A percentile compares a stretch with the other conserved stretches of the same genome.
These are phyloP conservation scores for Podaxis rugospora DNA, from an alignment of 768 basidiomycete species.

Conservation along the genomic window DNA sequence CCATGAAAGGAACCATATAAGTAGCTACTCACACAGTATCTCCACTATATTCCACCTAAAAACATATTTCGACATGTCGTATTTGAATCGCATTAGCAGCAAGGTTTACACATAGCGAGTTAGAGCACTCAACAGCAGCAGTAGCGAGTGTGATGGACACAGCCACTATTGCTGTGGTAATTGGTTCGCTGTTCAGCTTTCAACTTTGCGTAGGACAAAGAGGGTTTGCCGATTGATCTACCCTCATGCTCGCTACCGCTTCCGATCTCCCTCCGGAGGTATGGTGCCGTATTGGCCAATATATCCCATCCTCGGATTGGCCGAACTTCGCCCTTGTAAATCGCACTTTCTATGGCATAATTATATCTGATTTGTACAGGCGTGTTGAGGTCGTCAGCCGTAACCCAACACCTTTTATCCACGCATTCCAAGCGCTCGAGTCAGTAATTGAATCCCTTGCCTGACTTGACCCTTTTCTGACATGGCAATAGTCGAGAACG, in stretches of 20 bases:
- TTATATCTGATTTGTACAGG: neutral
- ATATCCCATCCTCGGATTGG: neutral
- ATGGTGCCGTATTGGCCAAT: neutral
- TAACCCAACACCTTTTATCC: neutral
- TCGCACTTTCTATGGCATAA: neutral
- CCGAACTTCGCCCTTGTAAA: neutral
- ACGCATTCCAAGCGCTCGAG: neutral
- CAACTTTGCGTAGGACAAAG: neutral
- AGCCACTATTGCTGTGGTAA: no score
- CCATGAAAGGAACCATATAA: no score
- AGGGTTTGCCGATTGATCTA: neutral
- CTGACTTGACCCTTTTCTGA: neutral
- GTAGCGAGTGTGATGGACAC: no score
- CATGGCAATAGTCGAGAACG: neutral
- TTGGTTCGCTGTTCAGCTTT: no score
- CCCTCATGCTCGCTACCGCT: neutral
- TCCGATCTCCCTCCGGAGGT: neutral
- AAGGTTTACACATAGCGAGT: no score
- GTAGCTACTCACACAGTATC: no score
- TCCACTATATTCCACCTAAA: no score
- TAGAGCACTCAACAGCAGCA: no score
- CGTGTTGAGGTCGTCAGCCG: slow-evolving; percentile 2
- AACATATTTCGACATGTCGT: no score
- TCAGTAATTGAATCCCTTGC: neutral
- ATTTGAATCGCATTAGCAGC: no score